phyloP scores from a whole-genome alignment of 306 rosid genomes.

The Rubus idaeus region DNA sequence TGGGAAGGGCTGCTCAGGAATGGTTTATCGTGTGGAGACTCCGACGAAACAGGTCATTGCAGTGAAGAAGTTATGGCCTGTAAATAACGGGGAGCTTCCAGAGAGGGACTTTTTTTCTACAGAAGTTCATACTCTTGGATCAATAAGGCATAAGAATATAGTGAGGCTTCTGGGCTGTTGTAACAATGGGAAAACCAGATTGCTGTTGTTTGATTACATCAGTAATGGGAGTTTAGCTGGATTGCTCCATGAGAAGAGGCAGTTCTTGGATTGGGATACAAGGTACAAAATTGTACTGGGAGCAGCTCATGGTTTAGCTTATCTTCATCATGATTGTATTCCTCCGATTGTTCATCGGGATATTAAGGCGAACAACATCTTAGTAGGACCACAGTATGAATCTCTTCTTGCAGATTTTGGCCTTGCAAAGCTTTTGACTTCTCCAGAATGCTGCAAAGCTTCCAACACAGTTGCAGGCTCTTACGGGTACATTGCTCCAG shows the following conservation, averaged over 20 bases:
- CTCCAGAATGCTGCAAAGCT: slow-evolving; percentile 61
- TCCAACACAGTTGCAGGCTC: slow-evolving; percentile 82
- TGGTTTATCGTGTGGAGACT: slow-evolving; percentile 92
- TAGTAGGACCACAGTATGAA: slow-evolving; percentile 83
- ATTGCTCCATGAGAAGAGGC: slow-evolving; percentile 72
- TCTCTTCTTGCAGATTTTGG: slow-evolving; percentile 92
- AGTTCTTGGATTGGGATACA: slow-evolving; percentile 96
- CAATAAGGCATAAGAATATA: slow-evolving; percentile 87
- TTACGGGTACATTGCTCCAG: slow-evolving; percentile 96
- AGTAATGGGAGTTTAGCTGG: slow-evolving; percentile 76
- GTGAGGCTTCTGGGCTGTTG: slow-evolving; percentile 89
- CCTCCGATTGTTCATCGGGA: slow-evolving; percentile 88
- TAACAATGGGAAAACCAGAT: slow-evolving; percentile 66
- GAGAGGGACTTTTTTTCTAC: slow-evolving; percentile 71
- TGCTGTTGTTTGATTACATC: slow-evolving; percentile 88
- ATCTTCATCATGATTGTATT: slow-evolving; percentile 93
- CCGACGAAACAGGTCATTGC: slow-evolving; percentile 76
- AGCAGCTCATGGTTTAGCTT: slow-evolving; percentile 88
- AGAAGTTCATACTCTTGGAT: slow-evolving; percentile 87
- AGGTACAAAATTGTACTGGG: slow-evolving; percentile 83
- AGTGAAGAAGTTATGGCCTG: slow-evolving; percentile 93
- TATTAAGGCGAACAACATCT: slow-evolving; percentile 84
- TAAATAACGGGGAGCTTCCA: slow-evolving; percentile 53
- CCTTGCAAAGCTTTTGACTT: slow-evolving; percentile 64
- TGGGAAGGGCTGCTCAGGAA: slow-evolving; percentile 86